Evolutionary conservation across 768 basidiomycete species (phyloP).

Genomic region (Tricholoma bakamatsutake): DNA sequence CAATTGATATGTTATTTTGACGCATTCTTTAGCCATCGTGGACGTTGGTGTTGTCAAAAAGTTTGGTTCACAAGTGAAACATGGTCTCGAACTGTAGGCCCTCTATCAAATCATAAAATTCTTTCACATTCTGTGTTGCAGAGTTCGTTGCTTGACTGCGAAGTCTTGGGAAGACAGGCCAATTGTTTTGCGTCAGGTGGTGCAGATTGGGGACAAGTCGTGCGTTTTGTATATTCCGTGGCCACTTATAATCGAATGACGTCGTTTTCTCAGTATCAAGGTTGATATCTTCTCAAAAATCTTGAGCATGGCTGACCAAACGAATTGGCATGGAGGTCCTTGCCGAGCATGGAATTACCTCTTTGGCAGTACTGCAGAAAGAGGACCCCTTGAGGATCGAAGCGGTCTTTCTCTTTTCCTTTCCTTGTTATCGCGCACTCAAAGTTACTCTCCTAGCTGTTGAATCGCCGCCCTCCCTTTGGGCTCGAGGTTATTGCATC

Average conservation of each 20-base stretch:
- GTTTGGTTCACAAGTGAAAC: conserved; percentile 61
- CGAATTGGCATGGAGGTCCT: conserved; percentile 49
- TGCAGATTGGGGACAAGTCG: conserved; percentile 92
- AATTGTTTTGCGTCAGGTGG: conserved; percentile 78
- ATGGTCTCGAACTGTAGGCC: conserved; percentile 69
- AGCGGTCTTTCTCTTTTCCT: conserved; percentile 33
- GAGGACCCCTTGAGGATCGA: conserved; percentile 62
- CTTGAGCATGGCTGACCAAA: neutral
- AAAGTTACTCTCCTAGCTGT: conserved; percentile 36
- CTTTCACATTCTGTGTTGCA: conserved; percentile 20
- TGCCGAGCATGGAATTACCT: conserved; percentile 64
- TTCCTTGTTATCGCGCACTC: neutral
- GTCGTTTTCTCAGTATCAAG: conserved; percentile 6
- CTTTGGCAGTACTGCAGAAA: conserved; percentile 48
- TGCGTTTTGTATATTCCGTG: conserved; percentile 29
- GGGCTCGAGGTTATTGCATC: conserved; percentile 62
- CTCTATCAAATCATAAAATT: neutral
- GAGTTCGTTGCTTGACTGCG: conserved; percentile 70
- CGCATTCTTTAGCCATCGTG: conserved; percentile 50
- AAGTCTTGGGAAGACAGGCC: conserved; percentile 92
- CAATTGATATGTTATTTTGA: neutral
- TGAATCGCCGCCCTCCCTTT: conserved; percentile 72
- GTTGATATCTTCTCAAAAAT: conserved; percentile 1
- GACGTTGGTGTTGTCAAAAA: conserved; percentile 67
- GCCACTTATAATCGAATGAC: conserved; percentile 24